Evolutionary conservation across 2,329 filamentous ascomycete genomes (phyloP), one percentile per base, ranked within the genome.

Genomic region (Fusarium sp.): DNA sequence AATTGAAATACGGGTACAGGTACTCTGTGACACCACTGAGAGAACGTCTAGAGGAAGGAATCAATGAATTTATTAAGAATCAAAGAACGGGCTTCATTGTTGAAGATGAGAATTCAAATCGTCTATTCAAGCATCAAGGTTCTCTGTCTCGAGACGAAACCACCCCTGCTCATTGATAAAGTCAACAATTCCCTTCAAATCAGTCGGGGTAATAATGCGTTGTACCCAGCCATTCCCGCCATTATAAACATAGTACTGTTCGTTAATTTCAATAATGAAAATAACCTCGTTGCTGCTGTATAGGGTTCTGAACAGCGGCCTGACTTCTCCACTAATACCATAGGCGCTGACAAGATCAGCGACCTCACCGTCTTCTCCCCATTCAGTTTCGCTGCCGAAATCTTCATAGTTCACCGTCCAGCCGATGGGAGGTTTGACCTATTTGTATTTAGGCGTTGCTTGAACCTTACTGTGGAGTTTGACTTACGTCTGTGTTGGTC

Each of bases 1-100:
- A n/a, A n/a, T 12, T 4, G 1, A n/a, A 37, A n/a, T 4, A 2
- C 1, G 34, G 18, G 18, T 37, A 37, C 10, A 12, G 2, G 10
- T 37, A 37, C 0, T n/a, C 18, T 11, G 10, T 9, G 3, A 5
- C 5, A 11, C 32, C 2, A 18, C 6, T 34, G 32, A 34, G 32
- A 34, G 8, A 10, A 18, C 16, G 11, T 18, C 10, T 5, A 34
- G 5, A 10, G 32, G 16, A 11, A 6, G 9, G 4, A 34, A 34
- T 10, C 8, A 5, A 37, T 4, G 3, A 11, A 37, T 5, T 5
- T 18, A 37, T 34, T 11, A 2, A 27, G 27, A 27, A 27, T 27
- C 10, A 27, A 27, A 27, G 27, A 10, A 27, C 27, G 3, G 4
- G 27, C 4, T 27, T 5, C 27, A 11, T 28, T 28, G 27, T 28